Percentiles rank a stretch among this genome's conserved stretches.
Evolutionary conservation across 2,329 filamentous ascomycete genomes (phyloP).

Genomic region (Monosporascus sp.): DNA sequence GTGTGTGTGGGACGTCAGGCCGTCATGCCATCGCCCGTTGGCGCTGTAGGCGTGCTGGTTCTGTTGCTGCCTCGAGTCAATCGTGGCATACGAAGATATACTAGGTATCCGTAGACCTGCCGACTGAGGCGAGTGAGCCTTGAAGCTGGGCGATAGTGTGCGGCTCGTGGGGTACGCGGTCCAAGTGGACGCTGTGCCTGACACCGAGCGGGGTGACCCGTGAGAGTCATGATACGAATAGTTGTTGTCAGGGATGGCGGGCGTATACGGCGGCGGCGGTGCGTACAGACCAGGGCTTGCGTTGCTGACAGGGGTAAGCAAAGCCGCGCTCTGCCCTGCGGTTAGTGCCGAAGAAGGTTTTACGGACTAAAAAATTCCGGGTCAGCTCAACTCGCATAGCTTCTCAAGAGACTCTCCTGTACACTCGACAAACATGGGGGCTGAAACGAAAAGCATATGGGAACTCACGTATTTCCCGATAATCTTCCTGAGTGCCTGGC

Average conservation of each 20-base stretch:
- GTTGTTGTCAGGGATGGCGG: slow-evolving; percentile 34
- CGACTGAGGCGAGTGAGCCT: slow-evolving; percentile 31
- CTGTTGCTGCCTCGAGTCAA: slow-evolving; percentile 30
- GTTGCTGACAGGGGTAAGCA: slow-evolving; percentile 29
- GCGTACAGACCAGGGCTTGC: slow-evolving; percentile 28
- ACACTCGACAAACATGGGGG: neutral
- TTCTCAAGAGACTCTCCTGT: too few relatives aligned
- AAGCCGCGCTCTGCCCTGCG: slow-evolving; percentile 15
- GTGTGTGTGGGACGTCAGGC: slow-evolving; percentile 26
- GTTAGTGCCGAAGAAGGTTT: slow-evolving; percentile 22
- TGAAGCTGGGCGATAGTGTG: slow-evolving; percentile 39
- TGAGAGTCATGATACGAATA: slow-evolving; percentile 36
- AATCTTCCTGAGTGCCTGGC: slow-evolving; percentile 89
- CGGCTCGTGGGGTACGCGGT: slow-evolving; percentile 37
- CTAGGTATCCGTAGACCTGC: slow-evolving; percentile 30
- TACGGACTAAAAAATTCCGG: slow-evolving; percentile 18
- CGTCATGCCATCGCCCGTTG: slow-evolving; percentile 31
- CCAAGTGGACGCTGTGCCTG: slow-evolving; percentile 45
- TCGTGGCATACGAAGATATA: slow-evolving; percentile 32
- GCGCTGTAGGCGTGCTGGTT: slow-evolving; percentile 29
- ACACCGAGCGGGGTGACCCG: slow-evolving; percentile 47
- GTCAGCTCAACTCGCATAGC: neutral
- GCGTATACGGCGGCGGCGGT: slow-evolving; percentile 31
- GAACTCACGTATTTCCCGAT: slow-evolving; percentile 77
- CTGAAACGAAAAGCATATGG: neutral